Evolutionary conservation across 257 asterid species (phyloP).

Genomic region (Przewalskia tangutica): DNA sequence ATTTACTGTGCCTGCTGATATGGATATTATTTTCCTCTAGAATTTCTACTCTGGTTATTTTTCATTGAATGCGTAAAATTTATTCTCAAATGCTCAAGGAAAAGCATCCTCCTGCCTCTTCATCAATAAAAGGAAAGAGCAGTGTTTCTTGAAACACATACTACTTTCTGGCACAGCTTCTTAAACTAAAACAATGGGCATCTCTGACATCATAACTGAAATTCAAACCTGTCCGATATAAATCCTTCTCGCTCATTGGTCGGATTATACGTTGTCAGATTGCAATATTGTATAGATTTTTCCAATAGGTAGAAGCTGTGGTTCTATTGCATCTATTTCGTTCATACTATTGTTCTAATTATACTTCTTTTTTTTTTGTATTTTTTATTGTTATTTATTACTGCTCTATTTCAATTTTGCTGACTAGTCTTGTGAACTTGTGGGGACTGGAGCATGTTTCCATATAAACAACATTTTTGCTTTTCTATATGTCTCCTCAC

Average conservation of each 20-base stretch:
- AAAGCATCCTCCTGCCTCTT: neutral
- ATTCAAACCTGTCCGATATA: neutral
- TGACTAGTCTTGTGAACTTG: neutral
- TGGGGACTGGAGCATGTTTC: neutral
- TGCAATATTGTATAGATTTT: neutral
- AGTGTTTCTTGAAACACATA: neutral
- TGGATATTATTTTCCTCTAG: neutral
- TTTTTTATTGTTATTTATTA: neutral
- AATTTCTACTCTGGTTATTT: neutral
- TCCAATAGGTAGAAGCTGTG: neutral
- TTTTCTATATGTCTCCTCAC: neutral
- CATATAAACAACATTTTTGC: neutral
- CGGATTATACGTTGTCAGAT: neutral
- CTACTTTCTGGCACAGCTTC: neutral
- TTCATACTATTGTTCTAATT: neutral
- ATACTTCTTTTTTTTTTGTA: neutral
- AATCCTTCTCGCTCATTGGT: neutral
- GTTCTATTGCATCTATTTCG: neutral
- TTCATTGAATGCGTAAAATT: neutral
- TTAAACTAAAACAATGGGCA: neutral
- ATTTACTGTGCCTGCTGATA: neutral
- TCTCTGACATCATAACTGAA: neutral
- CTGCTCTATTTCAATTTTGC: neutral
- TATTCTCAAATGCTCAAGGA: neutral
- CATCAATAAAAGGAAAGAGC: neutral